A percentile compares a stretch with the other conserved stretches of the same genome.
Evolutionary conservation across 2,329 filamentous ascomycete genomes (phyloP).

Genomic region (Arthrobotrys pseudoclavata): DNA sequence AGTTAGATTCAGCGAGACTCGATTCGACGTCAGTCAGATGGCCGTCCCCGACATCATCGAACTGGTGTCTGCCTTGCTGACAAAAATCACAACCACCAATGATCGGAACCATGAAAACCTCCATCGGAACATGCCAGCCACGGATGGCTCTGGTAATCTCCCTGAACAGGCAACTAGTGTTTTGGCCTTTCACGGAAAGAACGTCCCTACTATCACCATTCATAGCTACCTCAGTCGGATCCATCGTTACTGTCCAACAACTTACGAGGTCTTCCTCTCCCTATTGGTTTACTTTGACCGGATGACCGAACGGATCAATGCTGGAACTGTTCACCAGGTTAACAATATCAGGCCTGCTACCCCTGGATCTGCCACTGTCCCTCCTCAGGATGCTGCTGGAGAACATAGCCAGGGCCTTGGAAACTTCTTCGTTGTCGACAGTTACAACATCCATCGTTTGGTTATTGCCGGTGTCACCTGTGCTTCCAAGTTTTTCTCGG

Average conservation of each 20-base stretch:
- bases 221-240: conserved; percentile 95
- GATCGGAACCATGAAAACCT: conserved; percentile 92
- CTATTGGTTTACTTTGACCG: conserved; percentile 97
- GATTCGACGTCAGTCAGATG: conserved; percentile 97
- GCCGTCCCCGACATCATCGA: conserved; percentile 97
- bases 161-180: conserved; percentile 79
- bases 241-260: conserved; percentile 98
- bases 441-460: conserved; percentile 97
- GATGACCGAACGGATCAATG: conserved; percentile 97
- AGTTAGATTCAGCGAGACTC: conserved; percentile 67
- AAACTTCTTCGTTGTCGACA: conserved; percentile 93
- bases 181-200: conserved; percentile 96
- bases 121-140: conserved; percentile 78
- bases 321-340: conserved; percentile 50
- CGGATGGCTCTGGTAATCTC: conserved; percentile 73
- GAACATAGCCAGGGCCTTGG: conserved; percentile 67
- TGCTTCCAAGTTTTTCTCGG: conserved; percentile 98
- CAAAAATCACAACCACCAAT: conserved; percentile 97
- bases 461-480: conserved; percentile 98
- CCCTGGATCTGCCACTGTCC: conserved; percentile 51
- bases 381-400: conserved; percentile 47
- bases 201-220: conserved; percentile 96
- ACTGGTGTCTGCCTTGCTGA: conserved; percentile 96
- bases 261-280: conserved; percentile 97
- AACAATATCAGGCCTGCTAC: conserved; percentile 48